Conservation (phyloP, 805 yeast genomes). For the Kregervanrija fluxuum region DNA sequence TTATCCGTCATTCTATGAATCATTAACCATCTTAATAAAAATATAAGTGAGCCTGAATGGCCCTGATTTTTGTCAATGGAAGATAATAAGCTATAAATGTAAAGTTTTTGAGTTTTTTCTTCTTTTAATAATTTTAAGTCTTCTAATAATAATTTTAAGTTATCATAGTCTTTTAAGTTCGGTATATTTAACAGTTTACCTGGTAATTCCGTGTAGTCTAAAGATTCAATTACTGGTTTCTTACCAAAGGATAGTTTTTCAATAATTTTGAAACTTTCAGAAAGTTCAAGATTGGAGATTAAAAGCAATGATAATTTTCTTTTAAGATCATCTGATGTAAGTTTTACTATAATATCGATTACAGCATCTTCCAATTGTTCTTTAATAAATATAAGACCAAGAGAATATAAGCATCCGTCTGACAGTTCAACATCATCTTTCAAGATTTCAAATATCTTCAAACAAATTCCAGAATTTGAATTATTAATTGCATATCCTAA, state of each 20-base stretch:
- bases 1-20: background rate
- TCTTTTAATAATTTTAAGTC: conserved; percentile 1
- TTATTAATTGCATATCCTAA: conserved; percentile 9
- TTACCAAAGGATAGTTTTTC: conserved; percentile 1
- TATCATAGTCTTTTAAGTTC: conserved; percentile 6
- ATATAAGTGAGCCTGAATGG: conserved; percentile 13
- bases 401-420: no score
- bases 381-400: no score
- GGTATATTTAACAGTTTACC: conserved; percentile 5
- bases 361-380: no score
- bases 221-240: background rate
- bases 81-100: conserved; percentile 13
- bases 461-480: conserved; percentile 1
- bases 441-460: conserved; percentile 9
- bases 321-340: no score
- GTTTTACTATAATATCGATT: no score
- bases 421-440: background rate
- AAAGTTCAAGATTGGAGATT: no score
- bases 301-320: no score
- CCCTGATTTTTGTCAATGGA: conserved; percentile 14
- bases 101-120: conserved; percentile 6
- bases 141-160: conserved; percentile 3
- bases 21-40: conserved; percentile 9
- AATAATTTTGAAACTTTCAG: conserved; percentile 2
- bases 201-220: conserved; percentile 7